phyloP scores from a whole-genome alignment of 805 yeast species.

The Candida hungchunana region DNA sequence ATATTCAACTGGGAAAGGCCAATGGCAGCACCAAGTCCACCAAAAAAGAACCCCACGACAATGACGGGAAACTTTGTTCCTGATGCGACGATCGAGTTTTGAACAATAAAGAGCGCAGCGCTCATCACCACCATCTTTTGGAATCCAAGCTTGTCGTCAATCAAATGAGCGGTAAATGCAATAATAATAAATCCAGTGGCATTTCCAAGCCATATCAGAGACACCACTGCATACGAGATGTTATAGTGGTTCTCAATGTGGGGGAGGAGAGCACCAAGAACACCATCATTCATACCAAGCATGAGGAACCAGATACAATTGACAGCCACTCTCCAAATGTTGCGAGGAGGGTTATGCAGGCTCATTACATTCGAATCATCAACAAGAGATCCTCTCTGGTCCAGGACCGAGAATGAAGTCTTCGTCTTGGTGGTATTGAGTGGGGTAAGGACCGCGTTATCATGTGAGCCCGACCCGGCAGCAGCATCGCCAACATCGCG shows the following conservation, averaged over 20 bases:
- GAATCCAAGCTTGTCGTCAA: slow-evolving; percentile 39
- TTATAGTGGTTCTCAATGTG: slow-evolving; percentile 44
- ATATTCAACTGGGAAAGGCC: slow-evolving; percentile 48
- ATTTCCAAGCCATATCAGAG: slow-evolving; percentile 53
- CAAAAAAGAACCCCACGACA: slow-evolving; percentile 47
- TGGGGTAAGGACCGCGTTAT: no score
- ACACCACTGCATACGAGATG: slow-evolving; percentile 47
- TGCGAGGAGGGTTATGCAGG: slow-evolving; percentile 44
- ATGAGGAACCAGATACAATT: slow-evolving; percentile 38
- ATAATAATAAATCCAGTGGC: slow-evolving; percentile 51
- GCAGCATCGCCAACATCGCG: no score
- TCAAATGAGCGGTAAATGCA: slow-evolving; percentile 41
- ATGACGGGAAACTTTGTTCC: slow-evolving; percentile 47
- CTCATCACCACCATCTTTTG: slow-evolving; percentile 37
- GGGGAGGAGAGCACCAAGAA: slow-evolving; percentile 56
- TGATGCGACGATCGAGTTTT: slow-evolving; percentile 42
- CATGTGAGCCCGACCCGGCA: no score
- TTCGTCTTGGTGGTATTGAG: no score
- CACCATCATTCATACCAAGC: slow-evolving; percentile 48
- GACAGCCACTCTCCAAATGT: slow-evolving; percentile 38
- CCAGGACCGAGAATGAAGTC: no score
- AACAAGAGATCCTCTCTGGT: background rate
- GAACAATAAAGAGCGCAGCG: slow-evolving; percentile 30
- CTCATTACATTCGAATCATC: slow-evolving; percentile 11
- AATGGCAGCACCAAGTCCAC: slow-evolving; percentile 53